These are phyloP conservation scores for Aureobasidium pullulans DNA, from an alignment of 2,329 filamentous ascomycete genomes.

Conservation along the genomic window DNA sequence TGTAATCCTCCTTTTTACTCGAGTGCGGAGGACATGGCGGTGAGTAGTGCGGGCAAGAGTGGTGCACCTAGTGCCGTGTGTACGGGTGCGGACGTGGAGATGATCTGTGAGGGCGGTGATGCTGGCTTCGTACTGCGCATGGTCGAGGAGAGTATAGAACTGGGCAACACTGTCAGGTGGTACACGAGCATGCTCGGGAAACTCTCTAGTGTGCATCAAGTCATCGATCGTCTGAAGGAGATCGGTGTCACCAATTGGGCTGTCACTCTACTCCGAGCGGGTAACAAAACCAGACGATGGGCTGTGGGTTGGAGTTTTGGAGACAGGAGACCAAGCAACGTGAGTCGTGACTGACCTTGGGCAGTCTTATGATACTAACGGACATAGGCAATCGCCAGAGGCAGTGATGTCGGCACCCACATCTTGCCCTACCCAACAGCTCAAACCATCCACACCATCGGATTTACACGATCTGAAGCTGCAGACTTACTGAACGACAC, in stretches of 20 bases:
- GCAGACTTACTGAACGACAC: conserved; percentile 1
- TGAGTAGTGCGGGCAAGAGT: conserved; percentile 58
- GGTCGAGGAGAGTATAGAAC: conserved; percentile 57
- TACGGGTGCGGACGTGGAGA: conserved; percentile 74
- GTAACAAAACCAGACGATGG: conserved; percentile 74
- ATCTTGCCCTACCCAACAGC: conserved; percentile 41
- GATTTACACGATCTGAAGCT: neutral
- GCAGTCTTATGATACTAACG: neutral
- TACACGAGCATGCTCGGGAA: conserved; percentile 91
- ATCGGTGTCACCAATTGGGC: conserved; percentile 67
- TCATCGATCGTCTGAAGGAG: conserved; percentile 53
- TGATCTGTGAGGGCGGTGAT: conserved; percentile 72
- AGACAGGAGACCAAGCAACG: conserved; percentile 55
- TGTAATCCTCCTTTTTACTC: conserved; percentile 92
- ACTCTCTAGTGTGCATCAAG: conserved; percentile 55
- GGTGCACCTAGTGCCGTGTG: conserved; percentile 62
- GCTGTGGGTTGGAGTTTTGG: conserved; percentile 81
- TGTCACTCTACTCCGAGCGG: conserved; percentile 71
- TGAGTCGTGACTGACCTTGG: conserved; percentile 20
- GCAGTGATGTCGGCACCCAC: conserved; percentile 22
- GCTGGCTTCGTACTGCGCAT: conserved; percentile 65
- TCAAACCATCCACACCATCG: conserved; percentile 35
- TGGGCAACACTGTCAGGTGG: conserved; percentile 64
- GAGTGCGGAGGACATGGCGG: conserved; percentile 61
- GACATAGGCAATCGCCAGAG: conserved; percentile 20